These are phyloP conservation scores for Vickermania spadyakhi DNA, from an alignment of 208 protist species.

Conservation along the genomic window DNA sequence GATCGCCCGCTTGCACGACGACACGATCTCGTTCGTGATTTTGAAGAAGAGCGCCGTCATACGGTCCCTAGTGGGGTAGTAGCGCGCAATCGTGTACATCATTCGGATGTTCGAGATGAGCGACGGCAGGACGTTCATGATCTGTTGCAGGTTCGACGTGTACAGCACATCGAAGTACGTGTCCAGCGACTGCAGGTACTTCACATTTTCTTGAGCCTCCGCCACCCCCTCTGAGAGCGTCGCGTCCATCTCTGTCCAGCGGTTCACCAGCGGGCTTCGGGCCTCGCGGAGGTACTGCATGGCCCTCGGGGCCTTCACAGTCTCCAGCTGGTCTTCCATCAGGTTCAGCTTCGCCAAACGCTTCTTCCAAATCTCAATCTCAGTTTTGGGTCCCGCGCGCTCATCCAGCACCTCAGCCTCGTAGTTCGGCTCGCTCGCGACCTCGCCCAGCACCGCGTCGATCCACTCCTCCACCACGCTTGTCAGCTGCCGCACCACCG, in stretches of 20 bases:
- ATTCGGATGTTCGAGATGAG: conserved; percentile 96
- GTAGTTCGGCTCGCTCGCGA: conserved; percentile 75
- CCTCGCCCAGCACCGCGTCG: conserved; percentile 42
- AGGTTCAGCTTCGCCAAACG: conserved; percentile 88
- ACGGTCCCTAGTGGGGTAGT: conserved; percentile 91
- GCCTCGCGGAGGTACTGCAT: conserved; percentile 88
- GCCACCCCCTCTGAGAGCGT: conserved; percentile 91
- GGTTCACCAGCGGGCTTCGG: conserved; percentile 60
- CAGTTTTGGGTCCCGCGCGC: conserved; percentile 87
- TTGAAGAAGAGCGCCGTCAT: conserved; percentile 97
- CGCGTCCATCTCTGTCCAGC: conserved; percentile 89
- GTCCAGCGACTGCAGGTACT: conserved; percentile 95
- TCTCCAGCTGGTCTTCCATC: conserved; percentile 86
- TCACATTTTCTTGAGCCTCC: conserved; percentile 98
- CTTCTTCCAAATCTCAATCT: conserved; percentile 93
- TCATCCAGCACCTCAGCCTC: conserved; percentile 87
- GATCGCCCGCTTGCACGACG: conserved; percentile 90
- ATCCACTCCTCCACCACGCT: conserved; percentile 78
- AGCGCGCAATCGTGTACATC: conserved; percentile 95
- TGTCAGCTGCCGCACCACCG: conserved; percentile 51
- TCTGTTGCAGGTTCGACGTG: conserved; percentile 81
- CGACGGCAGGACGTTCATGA: conserved; percentile 91
- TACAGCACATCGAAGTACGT: conserved; percentile 97
- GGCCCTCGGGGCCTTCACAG: conserved; percentile 57
- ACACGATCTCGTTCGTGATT: conserved; percentile 96